Evolutionary conservation across 2,329 filamentous ascomycete species (phyloP), one percentile per base, ranked within the genome.

Genomic region (Daldinia eschscholtzii): DNA sequence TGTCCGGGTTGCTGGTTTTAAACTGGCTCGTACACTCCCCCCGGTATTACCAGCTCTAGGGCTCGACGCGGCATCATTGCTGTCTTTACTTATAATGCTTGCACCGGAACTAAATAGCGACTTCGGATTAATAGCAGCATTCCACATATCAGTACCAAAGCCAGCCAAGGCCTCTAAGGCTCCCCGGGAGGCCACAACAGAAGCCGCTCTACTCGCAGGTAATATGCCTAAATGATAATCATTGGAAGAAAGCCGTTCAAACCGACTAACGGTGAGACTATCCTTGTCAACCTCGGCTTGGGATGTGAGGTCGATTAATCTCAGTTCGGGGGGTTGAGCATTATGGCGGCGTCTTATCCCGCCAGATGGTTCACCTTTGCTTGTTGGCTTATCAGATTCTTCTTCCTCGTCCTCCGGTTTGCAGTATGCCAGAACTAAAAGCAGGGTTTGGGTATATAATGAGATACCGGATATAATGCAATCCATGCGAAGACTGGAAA

Each of bases 401-500:
- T 80, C 78, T 1, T 83, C 81, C 6, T 86, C 81, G 9, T 90
- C 86, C 13, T 93, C 92, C 41, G 91, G 88, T 68, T 91, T 91
- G 76, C 94, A 90, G 81, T 97, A 98, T 77, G 94, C 94, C 82
- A 99, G 91, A 76, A 98, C 92, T 75, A 97, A 88, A 80, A 99
- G 87, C 74, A 97, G 86, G 78, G 89, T 96, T 78, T 93, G 93
- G 78, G 94, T 97, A 89, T 98, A 98, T 81, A 99, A 87, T 72
- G 95, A 97, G 81, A 99, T 92, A 76, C 96, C 96, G 79, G 96
- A 97, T 84, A 99, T 93, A 80, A 97, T 94, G 85, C 96, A 98
- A 83, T 99, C 96, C 81, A 96, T 97, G 77, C 94, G 92, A 81
- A 98, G 88, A 81, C 92, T 94, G 72, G 18, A 28, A 28, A 57